A percentile compares a stretch with the other conserved stretches of the same genome.
phyloP scores from a whole-genome alignment of 129 eudicot species.

The Flaveria sonorensis region DNA sequence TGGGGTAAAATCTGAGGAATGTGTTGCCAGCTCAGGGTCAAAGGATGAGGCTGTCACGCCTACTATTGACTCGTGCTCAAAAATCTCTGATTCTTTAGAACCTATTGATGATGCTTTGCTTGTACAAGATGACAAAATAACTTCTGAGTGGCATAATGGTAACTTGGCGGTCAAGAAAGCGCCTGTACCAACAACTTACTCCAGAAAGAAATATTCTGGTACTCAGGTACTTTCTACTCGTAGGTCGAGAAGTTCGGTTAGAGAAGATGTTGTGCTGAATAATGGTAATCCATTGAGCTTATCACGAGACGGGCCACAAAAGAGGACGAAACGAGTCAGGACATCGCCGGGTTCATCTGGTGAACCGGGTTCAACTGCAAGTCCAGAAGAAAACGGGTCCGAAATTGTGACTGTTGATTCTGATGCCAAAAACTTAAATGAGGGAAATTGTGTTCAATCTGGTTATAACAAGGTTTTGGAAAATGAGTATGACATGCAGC shows the following conservation, averaged over 20 bases:
- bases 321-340: constrained; percentile 60
- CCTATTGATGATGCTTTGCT: constrained; percentile 40
- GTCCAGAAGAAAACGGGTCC: constrained; percentile 63
- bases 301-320: constrained; percentile 48
- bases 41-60: constrained; percentile 45
- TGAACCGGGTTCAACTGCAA: constrained; percentile 47
- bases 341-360: constrained; percentile 55
- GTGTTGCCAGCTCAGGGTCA: constrained; percentile 34
- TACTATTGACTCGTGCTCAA: constrained; percentile 28
- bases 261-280: constrained; percentile 35
- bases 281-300: constrained; percentile 37
- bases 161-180: constrained; percentile 32
- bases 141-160: constrained; percentile 36
- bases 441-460: constrained; percentile 57
- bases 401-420: constrained; percentile 58
- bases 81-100: constrained; percentile 37
- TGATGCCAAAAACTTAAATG: constrained; percentile 52
- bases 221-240: constrained; percentile 49
- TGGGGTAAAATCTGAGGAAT: constrained; percentile 42
- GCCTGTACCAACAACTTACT: constrained; percentile 44
- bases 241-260: constrained; percentile 63
- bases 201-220: constrained; percentile 52
- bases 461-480: constrained; percentile 46
- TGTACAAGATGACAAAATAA: constrained; percentile 41
- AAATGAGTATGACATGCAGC: constrained; percentile 47